Percentiles rank a stretch among this genome's conserved stretches.
phyloP scores from a whole-genome alignment of 345 rosid species.

The Stellera chamaejasme region DNA sequence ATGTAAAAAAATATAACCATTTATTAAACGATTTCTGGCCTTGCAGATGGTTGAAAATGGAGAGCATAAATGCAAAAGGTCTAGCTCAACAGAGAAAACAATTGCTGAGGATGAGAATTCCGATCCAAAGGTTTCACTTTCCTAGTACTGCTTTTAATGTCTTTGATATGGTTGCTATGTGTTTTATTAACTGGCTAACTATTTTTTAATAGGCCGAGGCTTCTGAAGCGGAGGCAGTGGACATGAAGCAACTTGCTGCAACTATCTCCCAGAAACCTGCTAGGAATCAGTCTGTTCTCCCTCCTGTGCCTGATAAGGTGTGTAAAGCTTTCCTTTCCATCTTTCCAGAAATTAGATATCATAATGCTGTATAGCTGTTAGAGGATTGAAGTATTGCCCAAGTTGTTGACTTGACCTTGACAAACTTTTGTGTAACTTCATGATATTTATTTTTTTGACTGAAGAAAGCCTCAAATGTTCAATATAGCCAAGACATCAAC shows the following conservation, averaged over 20 bases:
- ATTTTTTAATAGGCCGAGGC: conserved; percentile 31
- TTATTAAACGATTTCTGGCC: conserved; percentile 1
- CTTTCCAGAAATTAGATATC: neutral
- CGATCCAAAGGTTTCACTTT: conserved; percentile 32
- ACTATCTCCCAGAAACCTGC: conserved; percentile 6
- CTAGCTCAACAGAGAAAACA: conserved; percentile 33
- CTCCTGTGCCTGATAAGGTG: conserved; percentile 34
- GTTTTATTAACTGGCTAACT: neutral
- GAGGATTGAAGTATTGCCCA: neutral
- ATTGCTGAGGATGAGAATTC: conserved; percentile 35
- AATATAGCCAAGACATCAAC: conserved; percentile 5
- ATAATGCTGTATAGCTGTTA: neutral
- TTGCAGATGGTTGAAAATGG: conserved; percentile 71
- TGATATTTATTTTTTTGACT: neutral
- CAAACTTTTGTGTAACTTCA: no score
- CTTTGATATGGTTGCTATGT: neutral
- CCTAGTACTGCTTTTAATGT: neutral
- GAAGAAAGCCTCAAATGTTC: conserved; percentile 6
- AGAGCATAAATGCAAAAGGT: conserved; percentile 52
- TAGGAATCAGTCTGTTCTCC: conserved; percentile 12
- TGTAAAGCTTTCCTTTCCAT: conserved; percentile 7
- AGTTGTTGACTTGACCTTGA: no score
- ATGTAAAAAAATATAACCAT: neutral
- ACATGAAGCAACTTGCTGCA: neutral
- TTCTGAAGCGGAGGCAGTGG: conserved; percentile 20